Evolutionary conservation across 2,329 filamentous ascomycete species (phyloP), one percentile per base, ranked within the genome.

Genomic region (Colletotrichum navitas): DNA sequence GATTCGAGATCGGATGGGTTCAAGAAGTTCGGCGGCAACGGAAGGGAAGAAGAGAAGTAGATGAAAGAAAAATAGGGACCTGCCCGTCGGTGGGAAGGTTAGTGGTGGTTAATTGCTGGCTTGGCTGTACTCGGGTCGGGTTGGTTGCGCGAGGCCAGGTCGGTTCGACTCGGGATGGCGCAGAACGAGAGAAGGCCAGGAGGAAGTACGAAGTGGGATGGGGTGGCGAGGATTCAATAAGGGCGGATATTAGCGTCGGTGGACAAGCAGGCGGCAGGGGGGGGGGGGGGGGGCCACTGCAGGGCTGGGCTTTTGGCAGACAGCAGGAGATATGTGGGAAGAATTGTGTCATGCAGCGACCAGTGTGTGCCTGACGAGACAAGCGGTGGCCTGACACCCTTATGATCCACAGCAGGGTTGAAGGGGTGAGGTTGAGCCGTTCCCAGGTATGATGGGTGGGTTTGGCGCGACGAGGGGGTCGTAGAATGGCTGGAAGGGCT

Each of bases 31-130:
- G 49, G 41, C 29, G 43, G 55, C 47, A 47, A 66, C 41, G 49
- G 43, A 36, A 34, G 41, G 63, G 49, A 63, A 54, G 43, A 66
- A 60, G 39, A 71, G n/a, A 69, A 29, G 26, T 36, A 74, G 68
- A 68, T 60, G 73, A 60, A 74, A 54, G 66, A 63, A 71, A 67
- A 73, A 77, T 75, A 74, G 77, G 78, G 77, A 75, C 78, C 79
- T 76, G 81, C 79, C 80, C 78, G 76, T 74, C 69, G 75, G 76
- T 77, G 74, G 74, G 77, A 76, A 77, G 74, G 75, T 73, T 69
- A 41, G 18, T 32, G 16, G 32, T 54, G 14, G 36, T 39, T 39
- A 49, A 34, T 72, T 72, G 59, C 65, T 71, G 65, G 68, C 65
- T 68, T 39, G 59, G 59, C 68, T 59, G 69, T 39, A 63, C 54